phyloP scores from a whole-genome alignment of 2,329 filamentous ascomycete genomes.

The Ambrosiella cleistominuta region DNA sequence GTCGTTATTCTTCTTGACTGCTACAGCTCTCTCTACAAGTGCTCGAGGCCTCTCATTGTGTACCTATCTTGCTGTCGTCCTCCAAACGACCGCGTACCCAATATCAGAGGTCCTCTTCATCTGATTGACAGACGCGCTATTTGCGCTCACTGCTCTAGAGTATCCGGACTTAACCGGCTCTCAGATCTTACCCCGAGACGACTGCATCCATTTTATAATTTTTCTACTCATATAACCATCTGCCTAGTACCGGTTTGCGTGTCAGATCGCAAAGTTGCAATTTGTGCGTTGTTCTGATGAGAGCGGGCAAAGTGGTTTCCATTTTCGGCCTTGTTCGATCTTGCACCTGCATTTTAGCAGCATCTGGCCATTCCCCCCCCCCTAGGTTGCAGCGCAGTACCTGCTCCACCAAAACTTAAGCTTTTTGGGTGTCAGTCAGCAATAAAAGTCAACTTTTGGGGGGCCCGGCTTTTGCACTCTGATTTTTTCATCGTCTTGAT shows the following conservation, averaged over 20 bases:
- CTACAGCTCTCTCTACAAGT: background rate
- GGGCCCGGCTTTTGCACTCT: background rate
- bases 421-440: background rate
- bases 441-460: background rate
- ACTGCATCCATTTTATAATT: background rate
- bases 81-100: background rate
- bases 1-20: background rate
- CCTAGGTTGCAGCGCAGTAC: background rate
- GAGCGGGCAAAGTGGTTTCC: background rate
- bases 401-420: background rate
- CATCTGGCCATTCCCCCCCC: background rate
- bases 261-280: background rate
- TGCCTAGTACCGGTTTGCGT: background rate
- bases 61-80: background rate
- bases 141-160: background rate
- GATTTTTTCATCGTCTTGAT: background rate
- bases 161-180: background rate
- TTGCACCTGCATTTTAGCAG: background rate
- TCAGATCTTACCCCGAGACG: background rate
- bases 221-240: background rate
- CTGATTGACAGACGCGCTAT: background rate
- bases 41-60: background rate
- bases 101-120: background rate
- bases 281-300: background rate
- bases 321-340: background rate